Evolutionary conservation across 768 basidiomycete species (phyloP).

Genomic region (Imleria badia): DNA sequence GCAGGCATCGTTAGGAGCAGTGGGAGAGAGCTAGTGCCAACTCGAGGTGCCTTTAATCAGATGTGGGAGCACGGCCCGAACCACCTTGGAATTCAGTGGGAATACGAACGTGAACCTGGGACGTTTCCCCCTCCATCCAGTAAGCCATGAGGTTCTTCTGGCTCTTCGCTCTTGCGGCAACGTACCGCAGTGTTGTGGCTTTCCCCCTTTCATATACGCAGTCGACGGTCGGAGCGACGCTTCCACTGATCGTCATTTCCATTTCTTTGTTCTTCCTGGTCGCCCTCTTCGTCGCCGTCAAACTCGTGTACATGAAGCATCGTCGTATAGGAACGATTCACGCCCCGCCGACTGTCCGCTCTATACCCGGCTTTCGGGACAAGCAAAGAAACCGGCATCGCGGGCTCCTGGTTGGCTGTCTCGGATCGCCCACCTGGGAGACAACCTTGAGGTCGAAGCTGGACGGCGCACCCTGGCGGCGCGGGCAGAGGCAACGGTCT

Average conservation of each 20-base stretch:
- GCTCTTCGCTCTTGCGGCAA: not conserved
- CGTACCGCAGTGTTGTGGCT: constrained; percentile 9
- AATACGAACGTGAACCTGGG: constrained; percentile 11
- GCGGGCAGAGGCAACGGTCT: not conserved
- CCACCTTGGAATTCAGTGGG: constrained; percentile 19
- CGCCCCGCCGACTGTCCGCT: not conserved
- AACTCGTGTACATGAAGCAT: constrained; percentile 28
- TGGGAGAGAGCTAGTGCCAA: not conserved
- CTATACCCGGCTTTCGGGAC: not conserved
- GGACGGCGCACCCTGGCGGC: constrained; percentile 7
- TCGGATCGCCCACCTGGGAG: constrained; percentile 35
- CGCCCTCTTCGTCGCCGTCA: constrained; percentile 18
- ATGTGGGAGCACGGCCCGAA: not conserved
- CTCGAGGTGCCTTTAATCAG: not conserved
- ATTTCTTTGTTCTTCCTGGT: constrained; percentile 18
- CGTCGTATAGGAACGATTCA: constrained; percentile 31
- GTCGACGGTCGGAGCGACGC: not conserved
- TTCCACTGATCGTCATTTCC: constrained; percentile 13
- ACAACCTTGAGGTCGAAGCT: constrained; percentile 18
- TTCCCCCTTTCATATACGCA: constrained; percentile 8
- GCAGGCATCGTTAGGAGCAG: constrained; percentile 22
- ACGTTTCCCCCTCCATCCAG: not conserved
- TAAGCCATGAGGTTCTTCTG: constrained; percentile 5
- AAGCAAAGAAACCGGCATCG: constrained; percentile 4
- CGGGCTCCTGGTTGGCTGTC: constrained; percentile 28